Conservation (phyloP, 371 early-diverging fungal species). For the Entomophthora muscae region DNA sequence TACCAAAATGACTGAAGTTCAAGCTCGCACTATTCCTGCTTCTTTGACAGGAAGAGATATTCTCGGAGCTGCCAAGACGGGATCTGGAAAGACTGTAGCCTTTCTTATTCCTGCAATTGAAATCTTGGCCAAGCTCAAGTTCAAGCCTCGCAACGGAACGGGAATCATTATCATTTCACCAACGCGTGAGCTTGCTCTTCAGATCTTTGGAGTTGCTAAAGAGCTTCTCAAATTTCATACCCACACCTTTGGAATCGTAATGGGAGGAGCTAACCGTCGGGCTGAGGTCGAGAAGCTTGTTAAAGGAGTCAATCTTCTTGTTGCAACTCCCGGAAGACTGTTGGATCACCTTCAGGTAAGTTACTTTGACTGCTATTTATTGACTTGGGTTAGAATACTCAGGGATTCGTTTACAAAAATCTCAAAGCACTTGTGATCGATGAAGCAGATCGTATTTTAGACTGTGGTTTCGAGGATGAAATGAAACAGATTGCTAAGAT, state of each 20-base stretch:
- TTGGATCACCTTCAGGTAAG: slow-evolving; percentile 79
- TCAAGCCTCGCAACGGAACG: slow-evolving; percentile 92
- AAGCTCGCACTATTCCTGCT: slow-evolving; percentile 87
- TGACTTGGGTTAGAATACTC: slow-evolving; percentile 43
- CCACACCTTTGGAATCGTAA: slow-evolving; percentile 93
- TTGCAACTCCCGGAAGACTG: slow-evolving; percentile 97
- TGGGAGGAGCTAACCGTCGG: slow-evolving; percentile 91
- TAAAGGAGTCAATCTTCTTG: slow-evolving; percentile 87
- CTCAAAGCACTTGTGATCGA: slow-evolving; percentile 87
- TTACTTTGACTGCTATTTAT: background rate
- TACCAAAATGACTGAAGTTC: slow-evolving; percentile 92
- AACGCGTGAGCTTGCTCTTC: slow-evolving; percentile 98
- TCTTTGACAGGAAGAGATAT: slow-evolving; percentile 94
- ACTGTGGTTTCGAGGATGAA: slow-evolving; percentile 96
- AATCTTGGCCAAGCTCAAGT: slow-evolving; percentile 57
- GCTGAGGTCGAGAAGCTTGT: slow-evolving; percentile 85
- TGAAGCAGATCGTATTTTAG: slow-evolving; percentile 97
- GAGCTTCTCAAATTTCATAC: slow-evolving; percentile 78
- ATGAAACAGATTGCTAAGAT: slow-evolving; percentile 91
- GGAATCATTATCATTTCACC: slow-evolving; percentile 95
- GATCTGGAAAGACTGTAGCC: slow-evolving; percentile 96
- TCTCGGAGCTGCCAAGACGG: slow-evolving; percentile 97
- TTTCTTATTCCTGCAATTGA: slow-evolving; percentile 96
- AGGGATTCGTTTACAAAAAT: slow-evolving; percentile 80
- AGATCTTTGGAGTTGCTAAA: slow-evolving; percentile 95